Evolutionary conservation across 1,284 basidiomycete genomes (phyloP).

Genomic region (Fomitopsis palustris): DNA sequence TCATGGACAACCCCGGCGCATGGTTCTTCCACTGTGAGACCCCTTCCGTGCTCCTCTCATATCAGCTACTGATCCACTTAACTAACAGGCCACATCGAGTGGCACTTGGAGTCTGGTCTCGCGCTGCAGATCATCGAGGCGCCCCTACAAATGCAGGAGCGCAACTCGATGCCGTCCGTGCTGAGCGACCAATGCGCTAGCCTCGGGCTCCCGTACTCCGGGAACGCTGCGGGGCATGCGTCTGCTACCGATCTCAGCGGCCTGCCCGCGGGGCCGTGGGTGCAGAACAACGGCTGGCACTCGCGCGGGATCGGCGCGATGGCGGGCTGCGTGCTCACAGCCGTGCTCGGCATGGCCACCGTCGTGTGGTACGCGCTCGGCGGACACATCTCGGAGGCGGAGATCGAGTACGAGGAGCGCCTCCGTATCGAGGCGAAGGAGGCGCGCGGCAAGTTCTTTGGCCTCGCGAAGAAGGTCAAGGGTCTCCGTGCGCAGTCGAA

Average conservation of each 20-base stretch:
- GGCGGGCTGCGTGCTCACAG: slow-evolving; percentile 76
- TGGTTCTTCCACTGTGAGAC: slow-evolving; percentile 79
- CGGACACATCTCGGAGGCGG: slow-evolving; percentile 64
- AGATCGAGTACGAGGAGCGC: slow-evolving; percentile 71
- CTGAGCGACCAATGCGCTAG: slow-evolving; percentile 72
- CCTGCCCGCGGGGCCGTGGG: slow-evolving; percentile 61
- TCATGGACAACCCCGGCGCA: slow-evolving; percentile 80
- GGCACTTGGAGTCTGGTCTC: slow-evolving; percentile 78
- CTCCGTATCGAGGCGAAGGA: slow-evolving; percentile 53
- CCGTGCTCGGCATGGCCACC: slow-evolving; percentile 74
- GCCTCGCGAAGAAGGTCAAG: slow-evolving; percentile 17
- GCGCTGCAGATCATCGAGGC: slow-evolving; percentile 79
- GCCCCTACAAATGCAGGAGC: slow-evolving; percentile 57
- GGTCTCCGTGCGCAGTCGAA: neutral
- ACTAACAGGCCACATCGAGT: slow-evolving; percentile 68
- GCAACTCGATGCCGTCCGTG: slow-evolving; percentile 42
- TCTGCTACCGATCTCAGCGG: slow-evolving; percentile 62
- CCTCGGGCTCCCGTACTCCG: slow-evolving; percentile 55
- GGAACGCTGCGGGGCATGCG: slow-evolving; percentile 80
- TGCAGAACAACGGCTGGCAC: slow-evolving; percentile 76
- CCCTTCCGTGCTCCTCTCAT: slow-evolving; percentile 1
- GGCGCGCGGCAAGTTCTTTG: slow-evolving; percentile 32
- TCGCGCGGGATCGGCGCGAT: slow-evolving; percentile 81
- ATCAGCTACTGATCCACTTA: neutral
- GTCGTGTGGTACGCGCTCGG: slow-evolving; percentile 84